These are phyloP conservation scores for Albugo laibachii DNA, from an alignment of 352 stramenopile species.

Conservation along the genomic window DNA sequence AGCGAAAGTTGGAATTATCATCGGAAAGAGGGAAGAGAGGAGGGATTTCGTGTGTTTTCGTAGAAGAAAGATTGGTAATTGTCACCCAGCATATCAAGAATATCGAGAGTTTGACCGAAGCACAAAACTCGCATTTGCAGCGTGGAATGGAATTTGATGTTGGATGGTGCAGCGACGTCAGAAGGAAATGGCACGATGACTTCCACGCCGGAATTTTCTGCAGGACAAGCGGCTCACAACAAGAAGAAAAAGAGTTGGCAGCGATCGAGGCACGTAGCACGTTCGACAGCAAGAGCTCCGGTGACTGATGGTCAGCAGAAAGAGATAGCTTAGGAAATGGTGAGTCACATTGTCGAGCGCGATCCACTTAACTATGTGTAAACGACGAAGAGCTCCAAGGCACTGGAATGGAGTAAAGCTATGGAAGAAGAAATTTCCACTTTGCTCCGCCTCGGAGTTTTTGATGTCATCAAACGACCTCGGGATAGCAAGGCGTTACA, in stretches of 20 bases:
- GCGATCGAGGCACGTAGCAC: too few relatives aligned
- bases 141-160: too few relatives aligned
- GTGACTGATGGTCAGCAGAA: too few relatives aligned
- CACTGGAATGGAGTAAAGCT: not conserved
- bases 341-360: too few relatives aligned
- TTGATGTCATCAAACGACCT: not conserved
- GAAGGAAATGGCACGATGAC: too few relatives aligned
- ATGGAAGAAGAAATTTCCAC: not conserved
- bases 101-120: not conserved
- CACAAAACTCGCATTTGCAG: not conserved
- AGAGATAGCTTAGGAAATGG: too few relatives aligned
- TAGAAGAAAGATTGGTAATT: not conserved
- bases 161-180: too few relatives aligned
- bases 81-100: not conserved
- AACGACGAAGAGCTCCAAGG: not conserved
- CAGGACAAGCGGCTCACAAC: too few relatives aligned
- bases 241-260: not conserved
- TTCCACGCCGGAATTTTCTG: too few relatives aligned
- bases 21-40: not conserved
- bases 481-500: not conserved
- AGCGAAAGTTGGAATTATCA: not conserved
- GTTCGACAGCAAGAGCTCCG: too few relatives aligned
- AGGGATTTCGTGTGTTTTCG: not conserved
- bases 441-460: not conserved
- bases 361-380: conserved; percentile 4